Evolutionary conservation across 306 rosid species (phyloP), one percentile per base, ranked within the genome.

Genomic region (Datisca glomerata): DNA sequence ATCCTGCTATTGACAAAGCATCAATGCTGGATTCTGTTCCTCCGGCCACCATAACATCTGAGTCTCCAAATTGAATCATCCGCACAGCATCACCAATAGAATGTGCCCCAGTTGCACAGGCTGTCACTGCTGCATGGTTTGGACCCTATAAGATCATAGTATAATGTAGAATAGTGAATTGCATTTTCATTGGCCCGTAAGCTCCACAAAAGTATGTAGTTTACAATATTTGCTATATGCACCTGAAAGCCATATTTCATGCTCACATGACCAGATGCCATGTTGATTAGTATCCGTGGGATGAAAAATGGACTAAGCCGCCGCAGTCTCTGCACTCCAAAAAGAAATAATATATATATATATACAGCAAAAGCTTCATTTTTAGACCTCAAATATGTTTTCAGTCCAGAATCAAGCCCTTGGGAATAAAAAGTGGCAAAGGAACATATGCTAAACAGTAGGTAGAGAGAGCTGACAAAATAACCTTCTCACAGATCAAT

Each of bases 181-280:
- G 36, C 9, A 31, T 8, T 8, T 8, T 31, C n/a, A 6, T 31
- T 31, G 12, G 36, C 3, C n/a, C n/a, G n/a, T n/a, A n/a, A n/a
- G 17, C 13, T 13, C 13, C 13, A 37, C 14, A 37, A 12, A 13
- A 10, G 17, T 37, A 37, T 37, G 20, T 8, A 15, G 7, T 37
- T 37, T 13, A 37, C 42, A 37, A 34, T 5, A 11, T 5, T 31
- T 4, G 36, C n/a, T 24, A 22, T 37, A 6, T 24, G 24, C 60
- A 89, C 97, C 91, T 89, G 95, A 57, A 89, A 80, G 31, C 95
- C 93, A 66, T 83, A 89, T 59, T 74, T 89, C 91, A 89, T 89
- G 95, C 97, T 83, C 64, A 89, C 75, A 29, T 83, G 97, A 45
- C 97, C 95, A 24, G 97, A 75, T 43, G 97, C 97, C 97, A 89